phyloP scores from a whole-genome alignment of 23 red algal genomes.

The Agarophyton chilense region DNA sequence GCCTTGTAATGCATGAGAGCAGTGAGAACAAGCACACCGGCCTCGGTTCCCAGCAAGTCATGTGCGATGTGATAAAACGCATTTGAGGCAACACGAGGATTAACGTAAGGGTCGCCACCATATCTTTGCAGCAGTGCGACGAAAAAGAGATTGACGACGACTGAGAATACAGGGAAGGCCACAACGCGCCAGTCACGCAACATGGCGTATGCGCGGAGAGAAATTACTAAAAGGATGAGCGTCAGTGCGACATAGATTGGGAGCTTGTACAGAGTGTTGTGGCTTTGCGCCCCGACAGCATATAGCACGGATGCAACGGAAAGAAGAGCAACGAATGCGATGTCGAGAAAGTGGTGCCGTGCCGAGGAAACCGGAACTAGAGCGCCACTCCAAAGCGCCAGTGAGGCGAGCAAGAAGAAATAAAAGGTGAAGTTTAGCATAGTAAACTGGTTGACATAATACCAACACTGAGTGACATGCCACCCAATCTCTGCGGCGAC shows the following conservation, averaged over 20 bases:
- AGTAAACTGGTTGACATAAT: slow-evolving; percentile 18
- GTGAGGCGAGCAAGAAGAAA: background rate
- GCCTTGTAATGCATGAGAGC: background rate
- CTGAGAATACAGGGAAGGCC: slow-evolving; percentile 1
- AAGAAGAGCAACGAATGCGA: background rate
- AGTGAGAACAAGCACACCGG: background rate
- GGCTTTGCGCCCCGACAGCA: background rate
- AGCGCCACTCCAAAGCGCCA: background rate
- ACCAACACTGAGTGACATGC: slow-evolving; percentile 38
- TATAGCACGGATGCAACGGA: background rate
- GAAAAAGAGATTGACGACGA: slow-evolving; percentile 5
- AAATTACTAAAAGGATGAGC: background rate
- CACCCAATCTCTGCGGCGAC: background rate
- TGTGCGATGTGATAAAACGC: slow-evolving; percentile 22
- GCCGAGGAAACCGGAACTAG: background rate
- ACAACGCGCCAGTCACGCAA: background rate
- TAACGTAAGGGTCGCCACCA: background rate
- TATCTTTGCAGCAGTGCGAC: background rate
- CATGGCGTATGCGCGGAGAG: background rate
- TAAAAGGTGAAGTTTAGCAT: slow-evolving; percentile 20
- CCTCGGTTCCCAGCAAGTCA: slow-evolving; percentile 25
- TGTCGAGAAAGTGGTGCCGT: background rate
- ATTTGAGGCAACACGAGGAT: background rate
- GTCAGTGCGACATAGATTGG: slow-evolving; percentile 2
- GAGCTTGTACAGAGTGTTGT: background rate